Base-by-base conservation (phyloP, 2,329 filamentous ascomycete species). In the Colletotrichum camelliae region DNA sequence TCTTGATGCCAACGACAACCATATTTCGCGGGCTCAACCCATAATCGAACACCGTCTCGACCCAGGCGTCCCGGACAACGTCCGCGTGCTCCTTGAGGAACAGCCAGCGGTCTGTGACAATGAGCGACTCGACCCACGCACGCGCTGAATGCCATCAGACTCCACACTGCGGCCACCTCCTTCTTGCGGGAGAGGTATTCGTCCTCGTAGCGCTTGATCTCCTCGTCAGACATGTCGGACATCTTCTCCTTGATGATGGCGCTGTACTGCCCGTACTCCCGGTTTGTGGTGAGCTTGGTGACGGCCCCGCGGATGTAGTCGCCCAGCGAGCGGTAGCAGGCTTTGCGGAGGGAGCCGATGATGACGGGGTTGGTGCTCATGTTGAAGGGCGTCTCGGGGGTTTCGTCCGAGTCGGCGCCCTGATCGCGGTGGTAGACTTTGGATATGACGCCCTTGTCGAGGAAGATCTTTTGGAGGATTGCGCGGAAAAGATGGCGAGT, bases 121-220 rank as follows among this genome's bases (percentile, higher is more conserved):
- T 96, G 75, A 97, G 87, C 37, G 95, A 95, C 87, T 99, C 97
- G 4, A 97, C 93, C 93, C 5, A 98, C 94, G 24, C 92, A 92
- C 4, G 96, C 96, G 83, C 95, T 97, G 81, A 98, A 98, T 1
- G 97, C 96, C 96, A 99, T 99, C 80, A 99, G 84, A 79, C 92
- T 95, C 97, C 97, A 99, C 75, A 97, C 91, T 9, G 97, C 90
- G 81, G 94, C 95, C 52, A 99, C 86, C 81, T 98, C 94, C 80
- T 95, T 94, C 86, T 94, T 95, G 70, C 93, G 89, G 52, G 89
- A 88, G 35, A 83, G 83, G 84, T 94, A 98, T 57, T 85, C 82
- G 12, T 82, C 81, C 80, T 94, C 93, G 82, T 98, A 99, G 16
- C 80, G 84, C 12, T 89, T 87, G 64, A 98, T 93, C 77, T 96